Evolutionary conservation across 305 asterid species (phyloP).

Genomic region (Striga hermonthica): DNA sequence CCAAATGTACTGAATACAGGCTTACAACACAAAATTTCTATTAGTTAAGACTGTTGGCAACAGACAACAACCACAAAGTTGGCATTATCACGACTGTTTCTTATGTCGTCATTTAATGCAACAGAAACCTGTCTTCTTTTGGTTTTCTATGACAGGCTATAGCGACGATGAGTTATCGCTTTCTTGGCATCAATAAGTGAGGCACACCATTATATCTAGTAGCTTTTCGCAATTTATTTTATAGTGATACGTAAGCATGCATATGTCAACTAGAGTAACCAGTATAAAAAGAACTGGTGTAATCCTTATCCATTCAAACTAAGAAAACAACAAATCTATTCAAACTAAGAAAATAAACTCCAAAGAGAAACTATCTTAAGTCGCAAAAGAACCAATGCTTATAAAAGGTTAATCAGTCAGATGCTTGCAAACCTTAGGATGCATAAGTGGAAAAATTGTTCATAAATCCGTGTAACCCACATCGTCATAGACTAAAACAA

Average conservation of each 20-base stretch:
- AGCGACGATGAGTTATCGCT: background rate
- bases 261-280: background rate
- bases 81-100: background rate
- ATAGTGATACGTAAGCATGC: background rate
- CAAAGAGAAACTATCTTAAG: conserved; percentile 10
- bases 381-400: background rate
- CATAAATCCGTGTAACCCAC: conserved; percentile 8
- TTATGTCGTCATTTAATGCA: background rate
- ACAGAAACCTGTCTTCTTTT: background rate
- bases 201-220: background rate
- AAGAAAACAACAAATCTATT: background rate
- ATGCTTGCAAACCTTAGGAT: background rate
- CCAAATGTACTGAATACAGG: background rate
- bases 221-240: background rate
- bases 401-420: background rate
- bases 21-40: background rate
- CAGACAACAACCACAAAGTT: background rate
- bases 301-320: conserved; percentile 14
- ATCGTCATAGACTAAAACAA: conserved; percentile 6
- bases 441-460: conserved; percentile 1
- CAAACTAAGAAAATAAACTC: conserved; percentile 11
- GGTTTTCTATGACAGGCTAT: background rate
- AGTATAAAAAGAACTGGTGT: background rate
- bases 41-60: conserved; percentile 9
- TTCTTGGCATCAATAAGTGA: background rate